Conservation (phyloP, 805 yeast genomes). For the Candida hungchunana region DNA sequence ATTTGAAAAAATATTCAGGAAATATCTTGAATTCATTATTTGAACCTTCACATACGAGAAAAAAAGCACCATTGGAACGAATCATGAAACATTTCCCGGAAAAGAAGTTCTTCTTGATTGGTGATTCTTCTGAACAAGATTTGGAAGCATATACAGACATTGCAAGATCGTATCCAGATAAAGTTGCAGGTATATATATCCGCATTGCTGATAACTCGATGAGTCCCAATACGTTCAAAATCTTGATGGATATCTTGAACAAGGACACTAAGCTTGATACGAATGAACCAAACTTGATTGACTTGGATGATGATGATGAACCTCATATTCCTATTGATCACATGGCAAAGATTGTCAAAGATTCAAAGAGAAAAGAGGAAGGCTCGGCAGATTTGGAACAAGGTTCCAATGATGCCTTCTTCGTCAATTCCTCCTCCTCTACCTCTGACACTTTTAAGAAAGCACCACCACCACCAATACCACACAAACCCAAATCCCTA, state of each 20-base stretch:
- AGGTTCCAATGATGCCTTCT: constrained; percentile 17
- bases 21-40: constrained; percentile 74
- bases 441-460: too few species aligned
- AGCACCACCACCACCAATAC: constrained; percentile 4
- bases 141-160: constrained; percentile 82
- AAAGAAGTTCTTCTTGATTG: constrained; percentile 77
- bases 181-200: constrained; percentile 71
- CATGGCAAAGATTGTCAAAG: constrained; percentile 11
- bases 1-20: constrained; percentile 83
- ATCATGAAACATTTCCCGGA: constrained; percentile 70
- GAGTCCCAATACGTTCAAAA: constrained; percentile 39
- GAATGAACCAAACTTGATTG: constrained; percentile 28
- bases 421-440: constrained; percentile 10
- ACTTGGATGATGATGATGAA: constrained; percentile 20
- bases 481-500: constrained; percentile 1
- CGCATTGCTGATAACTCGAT: constrained; percentile 70
- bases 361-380: constrained; percentile 12
- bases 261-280: constrained; percentile 24
- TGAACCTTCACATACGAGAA: constrained; percentile 84
- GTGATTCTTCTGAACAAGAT: constrained; percentile 96
- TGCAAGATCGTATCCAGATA: constrained; percentile 56
- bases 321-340: constrained; percentile 22
- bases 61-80: constrained; percentile 57
- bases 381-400: constrained; percentile 36
- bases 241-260: constrained; percentile 18